phyloP scores from a whole-genome alignment of 2,329 filamentous ascomycete genomes.

The Camillea tinctor region DNA sequence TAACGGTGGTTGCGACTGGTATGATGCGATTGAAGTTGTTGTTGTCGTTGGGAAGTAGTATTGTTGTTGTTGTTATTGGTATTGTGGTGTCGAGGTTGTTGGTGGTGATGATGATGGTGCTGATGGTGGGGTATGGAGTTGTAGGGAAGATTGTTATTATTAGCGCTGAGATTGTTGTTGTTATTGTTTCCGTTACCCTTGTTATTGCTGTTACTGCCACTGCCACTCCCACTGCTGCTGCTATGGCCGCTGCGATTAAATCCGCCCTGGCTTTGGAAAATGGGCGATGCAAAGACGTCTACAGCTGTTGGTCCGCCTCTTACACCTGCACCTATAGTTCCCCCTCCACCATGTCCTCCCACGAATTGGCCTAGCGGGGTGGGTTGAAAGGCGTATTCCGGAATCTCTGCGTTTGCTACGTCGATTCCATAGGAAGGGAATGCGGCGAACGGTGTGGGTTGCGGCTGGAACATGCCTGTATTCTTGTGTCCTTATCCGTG shows the following conservation, averaged over 20 bases:
- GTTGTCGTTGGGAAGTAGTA: conserved; percentile 10
- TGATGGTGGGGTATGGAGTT: conserved; percentile 21
- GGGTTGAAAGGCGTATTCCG: conserved; percentile 30
- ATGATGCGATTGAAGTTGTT: conserved; percentile 12
- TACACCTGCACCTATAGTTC: conserved; percentile 11
- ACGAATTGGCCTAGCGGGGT: conserved; percentile 30
- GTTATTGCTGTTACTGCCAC: conserved; percentile 21
- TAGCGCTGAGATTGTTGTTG: conserved; percentile 15
- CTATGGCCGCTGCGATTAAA: conserved; percentile 20
- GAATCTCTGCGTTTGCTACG: conserved; percentile 27
- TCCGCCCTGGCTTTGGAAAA: conserved; percentile 22
- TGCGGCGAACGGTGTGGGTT: conserved; percentile 48
- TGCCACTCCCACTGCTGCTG: conserved; percentile 22
- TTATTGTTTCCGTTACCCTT: conserved; percentile 20
- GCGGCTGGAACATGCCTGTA: conserved; percentile 54
- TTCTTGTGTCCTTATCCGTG: conserved; percentile 21
- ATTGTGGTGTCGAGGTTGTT: conserved; percentile 15
- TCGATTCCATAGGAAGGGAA: conserved; percentile 43
- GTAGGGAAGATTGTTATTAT: conserved; percentile 21
- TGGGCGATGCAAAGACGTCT: conserved; percentile 25
- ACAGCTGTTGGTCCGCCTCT: conserved; percentile 20
- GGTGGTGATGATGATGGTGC: conserved; percentile 21
- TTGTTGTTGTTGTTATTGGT: conserved; percentile 11
- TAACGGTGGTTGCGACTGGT: conserved; percentile 2
- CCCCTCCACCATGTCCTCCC: conserved; percentile 20